Evolutionary conservation across 331 rosid genomes (phyloP).

Genomic region (Malus hybrid): DNA sequence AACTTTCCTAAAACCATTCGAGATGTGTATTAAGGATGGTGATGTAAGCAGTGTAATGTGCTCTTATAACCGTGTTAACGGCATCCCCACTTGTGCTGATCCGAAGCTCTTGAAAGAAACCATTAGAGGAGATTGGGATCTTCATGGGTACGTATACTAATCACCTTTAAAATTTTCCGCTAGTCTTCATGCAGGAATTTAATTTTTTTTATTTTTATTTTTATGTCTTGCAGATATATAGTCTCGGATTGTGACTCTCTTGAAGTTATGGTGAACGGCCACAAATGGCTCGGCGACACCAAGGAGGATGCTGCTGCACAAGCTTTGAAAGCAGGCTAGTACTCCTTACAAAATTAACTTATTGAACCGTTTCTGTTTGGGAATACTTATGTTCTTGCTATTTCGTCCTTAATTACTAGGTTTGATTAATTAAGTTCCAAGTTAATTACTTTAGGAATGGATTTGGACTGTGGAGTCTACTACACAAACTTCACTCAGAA

Average conservation of each 20-base stretch:
- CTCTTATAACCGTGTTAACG: conserved; percentile 15
- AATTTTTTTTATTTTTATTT: not conserved
- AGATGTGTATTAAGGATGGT: conserved; percentile 18
- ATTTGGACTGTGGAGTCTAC: conserved; percentile 9
- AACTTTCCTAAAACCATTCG: conserved; percentile 16
- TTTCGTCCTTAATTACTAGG: not conserved
- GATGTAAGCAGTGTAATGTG: conserved; percentile 21
- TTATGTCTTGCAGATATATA: not conserved
- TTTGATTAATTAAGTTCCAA: not conserved
- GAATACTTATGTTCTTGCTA: not conserved
- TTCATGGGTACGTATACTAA: conserved; percentile 5
- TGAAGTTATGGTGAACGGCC: conserved; percentile 9
- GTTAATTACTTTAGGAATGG: not conserved
- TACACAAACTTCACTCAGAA: not conserved
- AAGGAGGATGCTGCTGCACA: conserved; percentile 13
- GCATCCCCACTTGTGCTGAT: conserved; percentile 18
- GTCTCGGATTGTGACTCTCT: conserved; percentile 19
- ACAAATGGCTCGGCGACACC: conserved; percentile 1
- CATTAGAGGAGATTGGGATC: conserved; percentile 9
- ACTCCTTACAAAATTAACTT: not conserved
- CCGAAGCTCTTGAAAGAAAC: conserved; percentile 9
- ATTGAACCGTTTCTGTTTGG: not conserved
- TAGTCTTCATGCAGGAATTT: not conserved
- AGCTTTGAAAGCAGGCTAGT: conserved; percentile 13
- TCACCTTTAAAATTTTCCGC: not conserved